phyloP scores from a whole-genome alignment of 495 filamentous ascomycete genomes.

The Halenospora varia region DNA sequence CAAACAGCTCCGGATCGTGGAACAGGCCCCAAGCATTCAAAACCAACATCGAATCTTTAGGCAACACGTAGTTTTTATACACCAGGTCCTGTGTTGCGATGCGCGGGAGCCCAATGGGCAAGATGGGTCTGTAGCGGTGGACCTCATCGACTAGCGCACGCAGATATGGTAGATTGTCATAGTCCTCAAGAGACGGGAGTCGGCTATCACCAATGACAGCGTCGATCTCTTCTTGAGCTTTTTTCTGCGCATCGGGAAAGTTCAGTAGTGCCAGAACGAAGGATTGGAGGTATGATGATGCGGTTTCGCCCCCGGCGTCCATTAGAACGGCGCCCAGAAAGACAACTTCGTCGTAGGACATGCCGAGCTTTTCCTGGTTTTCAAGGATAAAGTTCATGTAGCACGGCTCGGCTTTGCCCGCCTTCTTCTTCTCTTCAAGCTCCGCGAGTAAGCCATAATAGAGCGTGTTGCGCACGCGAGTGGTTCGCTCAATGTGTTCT shows the following conservation, averaged over 20 bases:
- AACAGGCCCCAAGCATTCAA: background rate
- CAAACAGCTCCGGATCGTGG: conserved; percentile 51
- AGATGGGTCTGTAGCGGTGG: conserved; percentile 42
- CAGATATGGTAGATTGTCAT: conserved; percentile 39
- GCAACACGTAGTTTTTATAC: background rate
- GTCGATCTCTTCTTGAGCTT: conserved; percentile 42
- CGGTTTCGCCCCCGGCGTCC: conserved; percentile 59
- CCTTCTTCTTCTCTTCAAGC: too few species aligned
- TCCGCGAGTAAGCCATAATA: too few species aligned
- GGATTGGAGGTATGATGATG: conserved; percentile 38
- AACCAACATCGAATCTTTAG: background rate
- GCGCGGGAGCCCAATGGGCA: background rate
- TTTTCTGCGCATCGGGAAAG: conserved; percentile 36
- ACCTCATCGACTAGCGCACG: conserved; percentile 40
- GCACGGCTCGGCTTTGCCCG: too few species aligned
- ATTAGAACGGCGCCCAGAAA: background rate
- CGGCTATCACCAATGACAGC: conserved; percentile 37
- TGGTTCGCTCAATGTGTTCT: too few species aligned
- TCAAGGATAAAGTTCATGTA: too few species aligned
- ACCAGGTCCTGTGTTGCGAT: background rate
- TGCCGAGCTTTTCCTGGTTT: too few species aligned
- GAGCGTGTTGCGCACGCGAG: too few species aligned
- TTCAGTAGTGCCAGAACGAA: conserved; percentile 39
- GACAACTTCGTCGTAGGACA: background rate
- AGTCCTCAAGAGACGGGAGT: conserved; percentile 38